Base-by-base conservation (phyloP, 805 yeast genomes). In the Yarrowia sp. region DNA sequence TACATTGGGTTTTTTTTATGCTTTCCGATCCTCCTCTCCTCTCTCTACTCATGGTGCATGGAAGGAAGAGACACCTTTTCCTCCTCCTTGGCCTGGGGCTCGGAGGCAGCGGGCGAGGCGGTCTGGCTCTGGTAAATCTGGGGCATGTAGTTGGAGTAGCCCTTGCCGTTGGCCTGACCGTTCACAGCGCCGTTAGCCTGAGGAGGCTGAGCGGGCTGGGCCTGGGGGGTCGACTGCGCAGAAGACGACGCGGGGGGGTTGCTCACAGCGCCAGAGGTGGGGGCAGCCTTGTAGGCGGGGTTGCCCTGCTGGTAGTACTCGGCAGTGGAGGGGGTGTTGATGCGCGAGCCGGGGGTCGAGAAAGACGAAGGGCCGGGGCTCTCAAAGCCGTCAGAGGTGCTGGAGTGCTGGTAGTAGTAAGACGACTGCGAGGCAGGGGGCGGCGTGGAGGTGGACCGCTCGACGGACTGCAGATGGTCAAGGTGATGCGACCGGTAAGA, bases 91-190 rank as follows among this genome's bases (percentile, higher is more conserved):
- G 51, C 48, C 30, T 66, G 62, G 46, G 51, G 65, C 33, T 65
- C 67, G 35, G 40, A 62, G 62, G 38, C 49, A 41, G 67, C 62
- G 14, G 66, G 62, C 5, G 68, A 56, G 11, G 70, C 70, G 16
- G 71, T 68, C 59, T 67, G 69, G 19, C 69, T 69, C 65, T 68
- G 58, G 32, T 66, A 54, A 43, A 69, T 67, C 56, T 67, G 64
- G 7, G 71, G 70, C 33, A 71, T 68, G 54, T 64, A 46, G 32
- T 64, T 64, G 33, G 62, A 67, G 41, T 68, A 70, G 32, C 65
- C 52, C 59, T 56, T 54, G 28, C 61, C 52, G 30, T 62, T 65
- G 46, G 67, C 59, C 65, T 56, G 67, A 16, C 65, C 66, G 46
- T 54, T 54, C 24, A 36, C 59, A 2, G 30, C 59, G 14, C 61